Evolutionary conservation across 2,329 filamentous ascomycete species (phyloP).

Genomic region (Leptosphaerulina australis): DNA sequence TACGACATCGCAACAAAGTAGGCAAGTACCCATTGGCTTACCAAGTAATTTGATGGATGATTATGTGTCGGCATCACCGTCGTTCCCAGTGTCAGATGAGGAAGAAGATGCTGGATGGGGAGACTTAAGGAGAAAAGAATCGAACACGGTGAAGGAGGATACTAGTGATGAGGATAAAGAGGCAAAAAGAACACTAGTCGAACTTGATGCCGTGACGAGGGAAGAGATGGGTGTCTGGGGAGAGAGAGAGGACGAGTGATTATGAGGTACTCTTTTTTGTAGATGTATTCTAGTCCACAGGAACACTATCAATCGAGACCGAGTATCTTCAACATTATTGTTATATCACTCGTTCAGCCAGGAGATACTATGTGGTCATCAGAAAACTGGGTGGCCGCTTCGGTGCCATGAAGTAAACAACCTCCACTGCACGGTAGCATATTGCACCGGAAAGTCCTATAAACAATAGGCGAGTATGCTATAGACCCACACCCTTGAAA

Average conservation of each 20-base stretch:
- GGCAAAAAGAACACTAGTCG: conserved; percentile 30
- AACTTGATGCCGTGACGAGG: conserved; percentile 44
- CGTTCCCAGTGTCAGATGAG: conserved; percentile 26
- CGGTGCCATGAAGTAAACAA: too few species aligned
- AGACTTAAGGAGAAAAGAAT: conserved; percentile 38
- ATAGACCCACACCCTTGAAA: too few species aligned
- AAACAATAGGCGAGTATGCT: too few species aligned
- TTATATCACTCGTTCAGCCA: too few species aligned
- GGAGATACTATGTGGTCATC: too few species aligned
- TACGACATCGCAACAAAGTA: conserved; percentile 15
- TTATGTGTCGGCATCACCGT: conserved; percentile 37
- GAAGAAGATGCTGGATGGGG: conserved; percentile 46
- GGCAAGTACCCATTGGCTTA: conserved; percentile 30
- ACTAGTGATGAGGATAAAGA: conserved; percentile 29
- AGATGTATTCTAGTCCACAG: neutral
- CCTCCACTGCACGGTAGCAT: too few species aligned
- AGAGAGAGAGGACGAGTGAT: conserved; percentile 32
- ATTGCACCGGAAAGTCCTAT: too few species aligned
- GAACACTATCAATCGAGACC: neutral
- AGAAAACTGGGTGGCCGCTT: too few species aligned
- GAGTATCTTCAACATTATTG: neutral
- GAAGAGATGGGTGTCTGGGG: conserved; percentile 48
- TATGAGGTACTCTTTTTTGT: neutral
- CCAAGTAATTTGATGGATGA: conserved; percentile 46
- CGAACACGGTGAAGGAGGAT: conserved; percentile 14